Evolutionary conservation across 2,329 filamentous ascomycete genomes (phyloP).

Genomic region (Colletotrichum musicola): DNA sequence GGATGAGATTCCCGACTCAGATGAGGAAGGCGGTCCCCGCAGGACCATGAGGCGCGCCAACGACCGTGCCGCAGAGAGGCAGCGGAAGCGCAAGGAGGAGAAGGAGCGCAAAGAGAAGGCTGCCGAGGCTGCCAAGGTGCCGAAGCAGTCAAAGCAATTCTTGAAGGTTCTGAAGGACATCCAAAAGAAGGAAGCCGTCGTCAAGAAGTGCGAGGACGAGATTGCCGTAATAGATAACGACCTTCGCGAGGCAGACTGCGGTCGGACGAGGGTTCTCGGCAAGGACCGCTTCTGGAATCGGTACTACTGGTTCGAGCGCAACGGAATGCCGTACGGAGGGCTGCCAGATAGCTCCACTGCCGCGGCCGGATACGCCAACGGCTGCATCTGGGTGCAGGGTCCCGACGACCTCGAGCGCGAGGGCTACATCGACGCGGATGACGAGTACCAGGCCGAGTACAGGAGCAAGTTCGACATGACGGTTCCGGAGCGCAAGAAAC

Average conservation of each 20-base stretch:
- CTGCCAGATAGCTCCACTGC: conserved; percentile 90
- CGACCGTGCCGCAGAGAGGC: conserved; percentile 78
- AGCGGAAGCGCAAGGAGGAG: conserved; percentile 82
- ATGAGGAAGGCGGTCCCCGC: conserved; percentile 72
- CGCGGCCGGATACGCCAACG: conserved; percentile 90
- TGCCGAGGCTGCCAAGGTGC: conserved; percentile 73
- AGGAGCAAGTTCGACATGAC: conserved; percentile 83
- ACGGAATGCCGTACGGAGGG: conserved; percentile 95
- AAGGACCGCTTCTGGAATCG: conserved; percentile 98
- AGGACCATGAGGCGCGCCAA: conserved; percentile 70
- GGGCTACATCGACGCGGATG: conserved; percentile 84
- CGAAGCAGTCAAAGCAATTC: conserved; percentile 89
- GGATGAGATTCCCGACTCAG: conserved; percentile 75
- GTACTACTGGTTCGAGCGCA: conserved; percentile 99
- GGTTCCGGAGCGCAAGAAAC: conserved; percentile 84
- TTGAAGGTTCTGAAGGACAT: conserved; percentile 90
- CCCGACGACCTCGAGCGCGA: conserved; percentile 89
- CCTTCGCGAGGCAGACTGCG: conserved; percentile 92
- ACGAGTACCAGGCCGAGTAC: conserved; percentile 81
- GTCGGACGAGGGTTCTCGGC: conserved; percentile 88
- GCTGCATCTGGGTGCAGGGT: conserved; percentile 95
- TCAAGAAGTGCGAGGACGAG: conserved; percentile 86
- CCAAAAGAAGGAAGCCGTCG: conserved; percentile 83
- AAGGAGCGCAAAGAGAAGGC: conserved; percentile 70
- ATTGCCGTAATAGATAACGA: conserved; percentile 91